phyloP scores from a whole-genome alignment of 2,329 filamentous ascomycete genomes.

The Exophiala calicioides region DNA sequence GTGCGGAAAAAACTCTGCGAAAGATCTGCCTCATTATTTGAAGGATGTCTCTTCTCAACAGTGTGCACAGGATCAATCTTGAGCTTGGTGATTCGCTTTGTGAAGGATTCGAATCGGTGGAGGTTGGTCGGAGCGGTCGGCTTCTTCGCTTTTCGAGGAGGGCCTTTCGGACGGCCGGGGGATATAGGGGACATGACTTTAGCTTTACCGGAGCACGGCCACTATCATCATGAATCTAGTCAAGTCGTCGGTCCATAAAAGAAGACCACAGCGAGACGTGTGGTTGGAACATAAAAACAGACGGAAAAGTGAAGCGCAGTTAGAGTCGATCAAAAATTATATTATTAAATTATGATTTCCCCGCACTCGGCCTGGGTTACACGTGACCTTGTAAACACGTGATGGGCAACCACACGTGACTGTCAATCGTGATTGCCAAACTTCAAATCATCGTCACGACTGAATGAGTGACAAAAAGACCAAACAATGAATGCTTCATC shows the following conservation, averaged over 20 bases:
- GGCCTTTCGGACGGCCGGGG: constrained; percentile 68
- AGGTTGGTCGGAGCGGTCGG: constrained; percentile 73
- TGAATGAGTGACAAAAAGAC: too few relatives aligned
- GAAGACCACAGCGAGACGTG: too few relatives aligned
- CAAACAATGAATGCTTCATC: neutral
- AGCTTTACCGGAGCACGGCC: constrained; percentile 3
- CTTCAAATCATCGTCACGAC: neutral
- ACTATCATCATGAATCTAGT: neutral
- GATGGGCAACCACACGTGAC: too few relatives aligned
- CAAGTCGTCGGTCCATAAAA: neutral
- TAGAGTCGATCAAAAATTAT: too few relatives aligned
- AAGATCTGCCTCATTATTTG: constrained; percentile 70
- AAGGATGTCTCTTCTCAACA: constrained; percentile 69
- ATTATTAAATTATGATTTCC: too few relatives aligned
- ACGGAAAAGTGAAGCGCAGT: neutral
- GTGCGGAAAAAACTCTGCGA: constrained; percentile 81
- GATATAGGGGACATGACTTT: constrained; percentile 50
- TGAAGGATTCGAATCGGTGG: constrained; percentile 90
- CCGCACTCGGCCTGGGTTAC: too few relatives aligned
- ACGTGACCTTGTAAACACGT: too few relatives aligned
- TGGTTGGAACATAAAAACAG: too few relatives aligned
- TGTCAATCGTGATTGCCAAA: neutral
- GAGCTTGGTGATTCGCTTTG: constrained; percentile 83
- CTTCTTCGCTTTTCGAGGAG: constrained; percentile 64
- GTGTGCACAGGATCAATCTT: constrained; percentile 91